phyloP scores from a whole-genome alignment of 176 grass and related monocot genomes.

The Triticum dicoccoides region DNA sequence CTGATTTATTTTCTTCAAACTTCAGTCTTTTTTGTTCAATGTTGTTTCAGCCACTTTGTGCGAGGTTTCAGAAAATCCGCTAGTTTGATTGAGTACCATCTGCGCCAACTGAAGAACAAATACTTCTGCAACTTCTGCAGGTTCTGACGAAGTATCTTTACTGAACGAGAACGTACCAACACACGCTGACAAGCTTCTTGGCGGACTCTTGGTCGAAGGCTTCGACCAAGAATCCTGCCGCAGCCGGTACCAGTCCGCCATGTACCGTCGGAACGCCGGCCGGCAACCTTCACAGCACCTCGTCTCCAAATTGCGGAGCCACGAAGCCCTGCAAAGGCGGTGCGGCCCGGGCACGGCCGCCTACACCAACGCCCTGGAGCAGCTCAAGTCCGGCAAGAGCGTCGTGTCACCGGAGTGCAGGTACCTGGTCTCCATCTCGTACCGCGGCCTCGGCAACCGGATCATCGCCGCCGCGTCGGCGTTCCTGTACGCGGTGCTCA shows the following conservation, averaged over 20 bases:
- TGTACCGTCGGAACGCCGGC: conserved; percentile 10
- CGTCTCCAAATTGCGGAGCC: conserved; percentile 15
- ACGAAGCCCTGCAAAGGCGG: conserved; percentile 29
- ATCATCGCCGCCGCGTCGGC: conserved; percentile 35
- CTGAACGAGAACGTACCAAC: no score
- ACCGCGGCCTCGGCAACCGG: conserved; percentile 48
- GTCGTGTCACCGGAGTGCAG: conserved; percentile 11
- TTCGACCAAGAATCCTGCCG: conserved; percentile 38
- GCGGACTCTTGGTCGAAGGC: conserved; percentile 14
- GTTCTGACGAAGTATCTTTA: no score
- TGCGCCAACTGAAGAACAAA: no score
- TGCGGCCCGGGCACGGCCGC: conserved; percentile 42
- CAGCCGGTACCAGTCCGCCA: conserved; percentile 38
- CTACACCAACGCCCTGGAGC: not conserved
- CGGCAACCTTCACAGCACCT: conserved; percentile 5
- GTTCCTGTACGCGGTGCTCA: conserved; percentile 53
- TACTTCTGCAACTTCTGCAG: not conserved
- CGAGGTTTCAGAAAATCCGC: no score
- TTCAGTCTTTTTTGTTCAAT: no score
- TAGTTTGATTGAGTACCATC: not conserved
- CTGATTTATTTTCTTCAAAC: no score
- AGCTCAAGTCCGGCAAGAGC: not conserved
- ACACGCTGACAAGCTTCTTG: conserved; percentile 14
- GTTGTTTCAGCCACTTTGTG: no score
- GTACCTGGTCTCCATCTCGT: conserved; percentile 23